Base-by-base conservation (phyloP, 2,329 filamentous ascomycete genomes). In the Ophiostoma sp. region DNA sequence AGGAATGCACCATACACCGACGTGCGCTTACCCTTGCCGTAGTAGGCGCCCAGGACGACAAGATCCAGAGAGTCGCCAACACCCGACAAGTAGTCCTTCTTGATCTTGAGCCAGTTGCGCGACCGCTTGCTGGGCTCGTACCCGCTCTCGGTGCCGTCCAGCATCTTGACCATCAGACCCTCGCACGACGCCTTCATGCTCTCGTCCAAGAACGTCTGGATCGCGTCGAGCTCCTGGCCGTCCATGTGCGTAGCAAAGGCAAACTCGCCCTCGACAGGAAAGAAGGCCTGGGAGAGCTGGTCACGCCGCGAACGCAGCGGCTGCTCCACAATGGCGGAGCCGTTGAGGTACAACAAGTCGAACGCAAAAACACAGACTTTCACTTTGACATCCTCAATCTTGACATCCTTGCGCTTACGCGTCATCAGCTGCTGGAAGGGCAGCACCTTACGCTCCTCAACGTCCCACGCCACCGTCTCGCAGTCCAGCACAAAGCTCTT, bases 361-460 rank as follows among this genome's bases (percentile, higher is more conserved):
- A 98, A 98, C 2, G 95, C 96, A 81, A 97, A 98, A 11, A 98
- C 94, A 82, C 95, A 98, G 61, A 98, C 95, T 81, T 97, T 96
- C 83, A 98, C 92, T 80, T 97, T 98, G 75, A 98, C 92, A 78
- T 98, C 95, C 80, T 97, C 95, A 8, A 93, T 87, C 81, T 97
- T 97, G 79, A 98, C 96, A 78, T 98, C 95, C 84, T 98, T 99
- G 81, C 93, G 92, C 85, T 99, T 99, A 72, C 96, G 89, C 17
- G 96, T 98, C 96, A 98, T 98, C 61, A 99, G 88, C 80, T 97
- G 94, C 82, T 99, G 96, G 85, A 99, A 99, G 0, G 96, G 96
- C 52, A 99, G 82, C 17, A 99, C 93, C 82, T 97, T 97, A 87
- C 97, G 98, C 85, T 96, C 94, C 1, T 88, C 87, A n/a, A 93